Base-by-base conservation (phyloP, 225 moss, liverwort and hornwort species). In the Takakia lepidozioides region DNA sequence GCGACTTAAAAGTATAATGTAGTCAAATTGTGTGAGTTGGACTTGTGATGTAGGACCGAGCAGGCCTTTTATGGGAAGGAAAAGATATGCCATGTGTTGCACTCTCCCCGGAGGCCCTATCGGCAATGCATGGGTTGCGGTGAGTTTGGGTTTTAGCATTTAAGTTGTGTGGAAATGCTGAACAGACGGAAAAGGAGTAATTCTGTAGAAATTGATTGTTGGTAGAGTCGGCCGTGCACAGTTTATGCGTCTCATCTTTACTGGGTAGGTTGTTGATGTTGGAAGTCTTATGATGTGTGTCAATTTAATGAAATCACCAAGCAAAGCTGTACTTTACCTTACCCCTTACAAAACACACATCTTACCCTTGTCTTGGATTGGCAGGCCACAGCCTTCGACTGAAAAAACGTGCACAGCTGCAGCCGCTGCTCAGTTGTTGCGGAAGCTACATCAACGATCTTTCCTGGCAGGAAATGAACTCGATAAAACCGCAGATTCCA, bases 121-220 rank as follows among this genome's bases (percentile, higher is more conserved):
- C 90, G 55, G 74, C 87, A 36, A 98, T 98, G 75, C 91, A 98
- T 51, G 83, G 76, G 45, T 60, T 84, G 44, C 65, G 87, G 83
- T 87, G 46, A 49, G 58, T 25, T 17, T 35, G 17, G 30, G 19
- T 22, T 11, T 2, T 5, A n/a, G n/a, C n/a, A n/a, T n/a, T n/a
- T n/a, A n/a, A n/a, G n/a, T n/a, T n/a, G n/a, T n/a, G n/a, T n/a
- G n/a, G n/a, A n/a, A n/a, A n/a, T n/a, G n/a, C n/a, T n/a, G n/a
- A n/a, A n/a, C n/a, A n/a, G n/a, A n/a, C n/a, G n/a, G n/a, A n/a
- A n/a, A n/a, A n/a, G n/a, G n/a, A n/a, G n/a, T n/a, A n/a, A n/a
- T n/a, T n/a, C n/a, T n/a, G n/a, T n/a, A n/a, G n/a, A n/a, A n/a
- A n/a, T n/a, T n/a, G n/a, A n/a, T n/a, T n/a, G n/a, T n/a, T n/a